Evolutionary conservation across 2,329 filamentous ascomycete species (phyloP).

Genomic region (Fusarium sp.): DNA sequence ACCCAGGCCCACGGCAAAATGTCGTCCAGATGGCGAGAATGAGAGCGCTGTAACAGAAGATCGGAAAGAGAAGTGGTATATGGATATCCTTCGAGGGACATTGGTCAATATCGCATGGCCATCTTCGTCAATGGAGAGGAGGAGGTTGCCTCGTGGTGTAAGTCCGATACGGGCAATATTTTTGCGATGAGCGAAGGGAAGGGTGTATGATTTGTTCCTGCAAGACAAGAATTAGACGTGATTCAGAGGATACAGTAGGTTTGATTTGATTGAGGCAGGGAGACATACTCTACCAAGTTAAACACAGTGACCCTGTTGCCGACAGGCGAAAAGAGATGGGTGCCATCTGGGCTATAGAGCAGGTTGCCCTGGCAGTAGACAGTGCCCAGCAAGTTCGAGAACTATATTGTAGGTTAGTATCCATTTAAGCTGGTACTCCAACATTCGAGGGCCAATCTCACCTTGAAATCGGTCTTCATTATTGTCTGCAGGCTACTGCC

Average conservation of each 20-base stretch:
- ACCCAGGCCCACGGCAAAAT: constrained; percentile 91
- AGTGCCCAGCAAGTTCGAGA: constrained; percentile 97
- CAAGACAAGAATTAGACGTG: constrained; percentile 53
- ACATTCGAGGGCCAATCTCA: constrained; percentile 57
- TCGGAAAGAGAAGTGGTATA: constrained; percentile 97
- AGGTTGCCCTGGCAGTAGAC: constrained; percentile 99
- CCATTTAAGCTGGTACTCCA: neutral
- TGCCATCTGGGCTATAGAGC: constrained; percentile 96
- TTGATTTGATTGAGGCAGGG: neutral
- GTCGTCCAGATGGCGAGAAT: constrained; percentile 90
- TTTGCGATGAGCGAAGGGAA: constrained; percentile 92
- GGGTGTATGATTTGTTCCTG: constrained; percentile 89
- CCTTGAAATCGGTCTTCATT: constrained; percentile 99
- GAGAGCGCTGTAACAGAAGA: constrained; percentile 85
- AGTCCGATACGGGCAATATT: constrained; percentile 93
- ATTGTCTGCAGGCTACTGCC: constrained; percentile 64
- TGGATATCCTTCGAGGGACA: constrained; percentile 84
- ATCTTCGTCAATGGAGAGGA: constrained; percentile 94
- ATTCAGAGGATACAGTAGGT: accelerated
- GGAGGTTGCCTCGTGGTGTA: constrained; percentile 89
- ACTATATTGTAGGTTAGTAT: constrained; percentile 67
- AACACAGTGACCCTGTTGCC: constrained; percentile 97
- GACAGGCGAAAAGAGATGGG: constrained; percentile 94
- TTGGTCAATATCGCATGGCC: constrained; percentile 95
- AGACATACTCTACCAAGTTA: constrained; percentile 88